These are phyloP conservation scores for Rubia tinctorum DNA, from an alignment of 305 asterid species.

Conservation along the genomic window DNA sequence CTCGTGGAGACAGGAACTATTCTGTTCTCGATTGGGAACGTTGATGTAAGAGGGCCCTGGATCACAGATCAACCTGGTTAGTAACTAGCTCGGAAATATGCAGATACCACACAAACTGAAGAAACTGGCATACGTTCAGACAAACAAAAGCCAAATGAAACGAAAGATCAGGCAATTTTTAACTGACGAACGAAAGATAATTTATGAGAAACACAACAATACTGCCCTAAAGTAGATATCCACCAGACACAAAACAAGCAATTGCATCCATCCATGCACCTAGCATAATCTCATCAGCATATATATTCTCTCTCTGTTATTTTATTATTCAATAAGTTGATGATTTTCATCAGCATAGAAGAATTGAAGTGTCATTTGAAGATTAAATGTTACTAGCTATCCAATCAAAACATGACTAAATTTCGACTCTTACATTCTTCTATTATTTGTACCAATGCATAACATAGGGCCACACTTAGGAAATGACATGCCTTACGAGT, in stretches of 20 bases:
- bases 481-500: neutral
- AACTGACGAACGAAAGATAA: neutral
- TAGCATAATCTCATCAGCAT: neutral
- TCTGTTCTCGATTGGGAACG: constrained; percentile 91
- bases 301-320: neutral
- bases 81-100: constrained; percentile 12
- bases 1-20: constrained; percentile 41
- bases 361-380: neutral
- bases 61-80: constrained; percentile 13
- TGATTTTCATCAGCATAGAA: neutral
- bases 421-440: neutral
- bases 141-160: neutral
- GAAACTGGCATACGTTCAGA: too few species aligned
- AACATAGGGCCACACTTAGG: too few species aligned
- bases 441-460: too few species aligned
- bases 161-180: neutral
- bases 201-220: neutral
- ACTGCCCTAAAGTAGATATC: neutral
- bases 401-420: neutral
- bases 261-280: neutral
- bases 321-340: neutral
- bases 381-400: neutral
- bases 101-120: neutral
- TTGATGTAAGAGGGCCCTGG: constrained; percentile 87
- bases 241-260: neutral